Base-by-base conservation (phyloP, 805 yeast genomes). In the Wickerhamiella nectarea region DNA sequence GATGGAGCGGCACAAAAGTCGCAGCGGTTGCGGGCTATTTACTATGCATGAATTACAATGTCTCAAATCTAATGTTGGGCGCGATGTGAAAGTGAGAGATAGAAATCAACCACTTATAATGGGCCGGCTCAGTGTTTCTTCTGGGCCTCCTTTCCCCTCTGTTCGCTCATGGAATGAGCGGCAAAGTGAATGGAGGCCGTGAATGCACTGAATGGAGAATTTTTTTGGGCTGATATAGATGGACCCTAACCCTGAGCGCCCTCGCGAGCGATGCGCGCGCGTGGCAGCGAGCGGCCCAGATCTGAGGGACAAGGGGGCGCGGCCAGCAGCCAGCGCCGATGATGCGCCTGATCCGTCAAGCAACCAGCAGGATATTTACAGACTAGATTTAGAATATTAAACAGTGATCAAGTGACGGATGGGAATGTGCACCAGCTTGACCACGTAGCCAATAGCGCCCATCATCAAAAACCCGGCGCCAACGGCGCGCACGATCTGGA, bases 391-490 rank as follows among this genome's bases (percentile, higher is more conserved):
- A n/a, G n/a, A n/a, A n/a, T n/a, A n/a, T n/a, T 71, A 86, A 55
- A 86, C 95, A 41, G 66, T 59, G 67, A 87, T 84, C 69, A 85
- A 77, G 68, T 85, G 87, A 72, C 95, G 81, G 69, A 87, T 85
- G 61, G 96, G 96, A 58, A 87, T 87, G 68, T 87, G 96, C 56
- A 87, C 71, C 58, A 89, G 75, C 69, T 89, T 89, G 67, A 91
- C 91, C 58, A 79, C 82, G 68, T 86, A 89, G 46, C 98, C 98
- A 58, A 91, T 93, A 57, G 84, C 80, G 60, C 98, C 98, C 87
- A 89, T 91, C 76, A 89, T 89, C 56, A 89, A 70, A 67, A 89
- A 89, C 54, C 98, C 98, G 51, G 87, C 72, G 57, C 97, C 97
- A 43, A 89, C 97, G 43, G 96, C 96, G 66, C 91, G 81, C 51